Base-by-base conservation (phyloP, 768 basidiomycete genomes). In the Suillus hirtellus region DNA sequence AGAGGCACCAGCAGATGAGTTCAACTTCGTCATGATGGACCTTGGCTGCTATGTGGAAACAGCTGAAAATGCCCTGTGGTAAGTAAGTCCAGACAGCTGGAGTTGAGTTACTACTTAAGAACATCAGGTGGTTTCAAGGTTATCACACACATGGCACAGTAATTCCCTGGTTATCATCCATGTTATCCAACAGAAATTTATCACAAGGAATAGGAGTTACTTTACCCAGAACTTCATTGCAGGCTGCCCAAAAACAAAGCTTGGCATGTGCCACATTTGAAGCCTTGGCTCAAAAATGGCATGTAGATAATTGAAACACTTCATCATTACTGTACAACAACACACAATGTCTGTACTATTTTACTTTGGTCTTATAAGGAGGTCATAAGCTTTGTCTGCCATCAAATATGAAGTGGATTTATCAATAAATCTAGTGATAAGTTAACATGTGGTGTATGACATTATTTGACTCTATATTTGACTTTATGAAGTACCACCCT, bases 161-260 rank as follows among this genome's bases (percentile, higher is more conserved):
- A n/a, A n/a, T 46, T 46, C 44, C 44, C 5, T n/a, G n/a, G 19
- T 46, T 46, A 3, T 46, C 44, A 46, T 46, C 44, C n/a, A 46
- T 46, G 44, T 46, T 46, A 46, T 46, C 44, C n/a, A 46, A 46
- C 44, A 46, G 10, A 46, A 46, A n/a, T n/a, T 46, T 46, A 46
- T 46, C n/a, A 3, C 44, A 46, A 21, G 44, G 44, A 0, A 46
- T 46, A 46, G 44, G 44, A 5, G 44, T 46, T 21, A 46, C 44
- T 46, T 46, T 46, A 21, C 44, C 44, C 11, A 46, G 8, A 46
- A n/a, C 44, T 21, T 46, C 44, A 19, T 11, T 46, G 19, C 44
- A 46, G 44, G 27, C 27, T 31, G 27, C 27, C 27, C 27, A 31
- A 31, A 31, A 31, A 31, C 27, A 31, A 31, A 31, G 27, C 27